Evolutionary conservation across 1,139 yeast species (phyloP), one percentile per base, ranked within the genome.

Genomic region (Geotrichum histeridarum): DNA sequence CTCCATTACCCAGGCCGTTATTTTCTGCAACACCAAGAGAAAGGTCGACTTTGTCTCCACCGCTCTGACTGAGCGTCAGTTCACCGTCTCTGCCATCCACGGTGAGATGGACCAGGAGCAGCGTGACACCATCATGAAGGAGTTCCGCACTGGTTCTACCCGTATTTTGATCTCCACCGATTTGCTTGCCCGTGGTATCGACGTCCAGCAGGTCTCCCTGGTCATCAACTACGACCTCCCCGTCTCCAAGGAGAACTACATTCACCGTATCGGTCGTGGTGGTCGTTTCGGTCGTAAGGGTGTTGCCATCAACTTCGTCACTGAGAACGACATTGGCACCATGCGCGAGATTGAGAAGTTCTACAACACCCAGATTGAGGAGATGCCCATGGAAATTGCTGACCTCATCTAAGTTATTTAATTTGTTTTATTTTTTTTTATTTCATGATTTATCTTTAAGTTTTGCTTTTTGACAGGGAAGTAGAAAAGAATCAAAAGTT

Each of bases 171-270:
- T 93, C 45, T 87, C 97, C 27, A 93, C 99, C 4, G 98, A 93
- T 70, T 94, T 93, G 46, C 90, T 96, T 95, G 98, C 99, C 0
- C 78, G 98, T 68, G 99, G 99, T 52, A 91, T 91, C 55, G 98
- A 91, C 70, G 98, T 91, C 31, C 99, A 91, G 72, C 97, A 91
- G 68, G 95, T 91, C n/a, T 88, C 96, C 0, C 74, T 91, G 55
- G 99, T 93, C 31, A 86, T 93, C 53, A 93, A 91, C 72, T 93
- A 89, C 71, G 98, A 91, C 69, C 72, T 93, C 60, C 98, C 98
- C 0, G 71, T 75, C 50, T 93, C 86, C 68, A 81, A 82, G 66
- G 98, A 90, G 68, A 91, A 88, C 73, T 91, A 91, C 68, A 81
- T 91, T 59, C 99, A 91, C 71, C 79, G 98, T 67, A 91, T 93